phyloP scores from a whole-genome alignment of 768 basidiomycete species.

The Calocera viscosa region DNA sequence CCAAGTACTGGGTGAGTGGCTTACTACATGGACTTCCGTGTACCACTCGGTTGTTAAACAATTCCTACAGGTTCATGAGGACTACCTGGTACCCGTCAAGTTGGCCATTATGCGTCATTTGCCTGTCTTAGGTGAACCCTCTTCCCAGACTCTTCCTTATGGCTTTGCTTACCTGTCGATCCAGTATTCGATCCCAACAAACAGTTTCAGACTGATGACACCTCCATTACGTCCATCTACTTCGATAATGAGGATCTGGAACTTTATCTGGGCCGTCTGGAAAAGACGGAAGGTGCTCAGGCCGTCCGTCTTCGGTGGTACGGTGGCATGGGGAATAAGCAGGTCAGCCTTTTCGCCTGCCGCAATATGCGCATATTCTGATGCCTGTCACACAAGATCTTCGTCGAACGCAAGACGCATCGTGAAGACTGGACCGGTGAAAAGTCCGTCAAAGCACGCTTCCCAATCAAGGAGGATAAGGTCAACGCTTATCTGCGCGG shows the following conservation, averaged over 20 bases:
- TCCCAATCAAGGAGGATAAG: slow-evolving; percentile 85
- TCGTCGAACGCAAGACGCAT: slow-evolving; percentile 43
- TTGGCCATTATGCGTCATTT: slow-evolving; percentile 82
- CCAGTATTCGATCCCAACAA: slow-evolving; percentile 88
- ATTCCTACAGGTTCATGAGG: slow-evolving; percentile 54
- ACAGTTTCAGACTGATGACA: slow-evolving; percentile 72
- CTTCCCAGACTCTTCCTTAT: neutral
- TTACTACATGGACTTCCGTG: neutral
- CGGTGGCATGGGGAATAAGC: slow-evolving; percentile 71
- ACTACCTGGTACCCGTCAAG: slow-evolving; percentile 88
- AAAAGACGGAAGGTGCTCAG: slow-evolving; percentile 98
- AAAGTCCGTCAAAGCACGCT: slow-evolving; percentile 94
- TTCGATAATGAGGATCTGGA: slow-evolving; percentile 94
- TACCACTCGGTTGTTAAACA: slow-evolving; percentile 11
- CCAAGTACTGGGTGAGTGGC: slow-evolving; percentile 87
- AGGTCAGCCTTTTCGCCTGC: slow-evolving; percentile 36
- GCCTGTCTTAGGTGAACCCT: slow-evolving; percentile 67
- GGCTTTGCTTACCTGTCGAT: slow-evolving; percentile 7
- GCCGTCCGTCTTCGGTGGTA: slow-evolving; percentile 96
- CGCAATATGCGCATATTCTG: neutral
- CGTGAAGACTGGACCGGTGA: slow-evolving; percentile 99
- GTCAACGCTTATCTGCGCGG: slow-evolving; percentile 85
- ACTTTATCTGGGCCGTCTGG: slow-evolving; percentile 87
- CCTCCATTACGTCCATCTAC: slow-evolving; percentile 93
- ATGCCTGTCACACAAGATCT: slow-evolving; percentile 21